Conservation (phyloP, 148 eudicot genomes). For the Rhododendron simsii region DNA sequence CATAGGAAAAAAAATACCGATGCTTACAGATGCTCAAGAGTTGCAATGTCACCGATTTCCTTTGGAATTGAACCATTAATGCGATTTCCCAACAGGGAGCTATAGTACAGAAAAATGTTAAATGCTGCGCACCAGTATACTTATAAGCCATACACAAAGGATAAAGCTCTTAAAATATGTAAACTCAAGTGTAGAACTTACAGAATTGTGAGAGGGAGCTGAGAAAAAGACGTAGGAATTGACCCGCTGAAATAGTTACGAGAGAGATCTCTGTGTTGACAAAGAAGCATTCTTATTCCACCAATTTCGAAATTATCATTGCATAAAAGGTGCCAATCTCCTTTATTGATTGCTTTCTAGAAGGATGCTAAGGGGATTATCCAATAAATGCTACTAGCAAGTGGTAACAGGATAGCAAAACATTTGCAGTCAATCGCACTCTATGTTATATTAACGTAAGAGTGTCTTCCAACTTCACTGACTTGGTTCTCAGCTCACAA, state of each 20-base stretch:
- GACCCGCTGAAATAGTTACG: slow-evolving; percentile 28
- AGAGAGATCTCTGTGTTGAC: slow-evolving; percentile 22
- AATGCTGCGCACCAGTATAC: no score
- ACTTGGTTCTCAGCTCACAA: not conserved
- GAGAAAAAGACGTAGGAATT: slow-evolving; percentile 20
- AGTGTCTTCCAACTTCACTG: not conserved
- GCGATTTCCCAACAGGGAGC: slow-evolving; percentile 34
- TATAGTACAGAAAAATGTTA: not conserved
- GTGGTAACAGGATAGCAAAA: not conserved
- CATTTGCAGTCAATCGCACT: not conserved
- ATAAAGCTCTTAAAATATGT: not conserved
- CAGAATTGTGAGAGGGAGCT: slow-evolving; percentile 23
- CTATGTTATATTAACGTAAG: not conserved
- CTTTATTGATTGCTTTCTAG: not conserved
- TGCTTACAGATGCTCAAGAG: slow-evolving; percentile 57
- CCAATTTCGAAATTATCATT: not conserved
- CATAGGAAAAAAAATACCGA: not conserved
- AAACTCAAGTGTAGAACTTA: slow-evolving; percentile 16
- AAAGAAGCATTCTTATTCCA: not conserved
- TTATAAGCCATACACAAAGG: not conserved
- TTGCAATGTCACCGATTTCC: slow-evolving; percentile 64
- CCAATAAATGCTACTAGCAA: not conserved
- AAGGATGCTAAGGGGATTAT: not conserved
- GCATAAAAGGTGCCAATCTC: not conserved
- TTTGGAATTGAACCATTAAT: slow-evolving; percentile 57